phyloP scores from a whole-genome alignment of 148 eudicot species.

The Limonium bicolor region DNA sequence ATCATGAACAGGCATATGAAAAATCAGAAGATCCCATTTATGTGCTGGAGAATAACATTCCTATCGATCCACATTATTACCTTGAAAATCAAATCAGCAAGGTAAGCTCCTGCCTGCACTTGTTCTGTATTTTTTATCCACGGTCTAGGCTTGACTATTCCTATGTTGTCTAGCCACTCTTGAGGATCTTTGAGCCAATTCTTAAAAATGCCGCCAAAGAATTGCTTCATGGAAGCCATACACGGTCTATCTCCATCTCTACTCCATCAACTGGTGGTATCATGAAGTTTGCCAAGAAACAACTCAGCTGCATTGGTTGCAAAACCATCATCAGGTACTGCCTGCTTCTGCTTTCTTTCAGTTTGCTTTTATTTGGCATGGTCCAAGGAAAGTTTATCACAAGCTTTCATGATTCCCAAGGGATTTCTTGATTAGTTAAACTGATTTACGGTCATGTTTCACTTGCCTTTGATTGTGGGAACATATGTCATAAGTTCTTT shows the following conservation, averaged over 20 bases:
- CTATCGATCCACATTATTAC: conserved; percentile 93
- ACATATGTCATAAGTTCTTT: not conserved
- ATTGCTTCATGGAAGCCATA: conserved; percentile 87
- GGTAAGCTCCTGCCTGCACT: conserved; percentile 27
- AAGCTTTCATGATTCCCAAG: no score
- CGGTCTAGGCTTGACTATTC: conserved; percentile 10
- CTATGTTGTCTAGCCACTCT: conserved; percentile 59
- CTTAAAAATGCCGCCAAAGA: conserved; percentile 83
- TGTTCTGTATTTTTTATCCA: conserved; percentile 1
- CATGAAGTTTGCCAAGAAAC: conserved; percentile 95
- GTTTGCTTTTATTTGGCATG: not conserved
- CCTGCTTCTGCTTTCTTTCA: not conserved
- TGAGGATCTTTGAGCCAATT: conserved; percentile 96
- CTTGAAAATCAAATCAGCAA: conserved; percentile 95
- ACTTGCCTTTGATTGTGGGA: not conserved
- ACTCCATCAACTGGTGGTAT: conserved; percentile 93
- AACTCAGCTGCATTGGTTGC: conserved; percentile 92
- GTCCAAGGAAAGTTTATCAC: no score
- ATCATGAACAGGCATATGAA: conserved; percentile 79
- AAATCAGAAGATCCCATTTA: conserved; percentile 96
- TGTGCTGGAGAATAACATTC: conserved; percentile 91
- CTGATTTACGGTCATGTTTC: no score
- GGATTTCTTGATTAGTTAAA: no score
- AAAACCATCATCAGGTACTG: conserved; percentile 73
- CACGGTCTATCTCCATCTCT: conserved; percentile 85